A percentile compares a stretch with the other conserved stretches of the same genome.
Evolutionary conservation across 2,329 filamentous ascomycete species (phyloP).

Genomic region (Aspergillus fijiensis): DNA sequence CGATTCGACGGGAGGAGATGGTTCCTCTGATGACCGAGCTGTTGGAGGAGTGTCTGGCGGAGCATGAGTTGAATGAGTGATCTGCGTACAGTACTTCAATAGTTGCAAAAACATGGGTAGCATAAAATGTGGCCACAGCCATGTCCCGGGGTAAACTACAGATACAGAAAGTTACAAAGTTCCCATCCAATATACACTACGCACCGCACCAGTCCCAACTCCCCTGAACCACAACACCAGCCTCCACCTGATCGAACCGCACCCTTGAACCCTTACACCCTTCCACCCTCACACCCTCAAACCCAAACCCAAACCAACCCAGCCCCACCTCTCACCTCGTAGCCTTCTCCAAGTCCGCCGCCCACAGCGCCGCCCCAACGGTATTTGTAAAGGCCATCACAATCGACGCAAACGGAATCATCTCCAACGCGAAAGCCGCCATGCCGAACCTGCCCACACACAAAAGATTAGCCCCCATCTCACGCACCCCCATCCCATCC

Average conservation of each 20-base stretch:
- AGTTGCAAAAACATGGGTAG: too few species aligned
- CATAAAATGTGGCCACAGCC: too few species aligned
- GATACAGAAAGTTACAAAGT: too few species aligned
- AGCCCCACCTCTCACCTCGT: constrained; percentile 19
- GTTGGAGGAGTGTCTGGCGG: neutral
- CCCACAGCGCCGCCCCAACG: constrained; percentile 92
- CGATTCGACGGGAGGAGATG: neutral
- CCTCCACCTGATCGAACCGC: too few species aligned
- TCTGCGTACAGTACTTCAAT: too few species aligned
- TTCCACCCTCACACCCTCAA: neutral
- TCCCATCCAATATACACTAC: neutral
- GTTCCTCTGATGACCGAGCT: neutral
- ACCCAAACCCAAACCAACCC: neutral
- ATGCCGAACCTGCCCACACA: constrained; percentile 58
- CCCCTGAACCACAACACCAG: neutral
- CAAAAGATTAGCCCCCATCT: constrained; percentile 16
- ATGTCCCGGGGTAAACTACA: too few species aligned
- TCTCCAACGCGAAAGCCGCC: constrained; percentile 76
- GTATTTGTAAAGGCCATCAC: constrained; percentile 89
- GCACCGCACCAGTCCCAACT: neutral
- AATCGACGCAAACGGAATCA: constrained; percentile 78
- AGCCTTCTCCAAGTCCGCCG: constrained; percentile 72
- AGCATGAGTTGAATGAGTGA: neutral
- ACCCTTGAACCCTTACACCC: neutral
- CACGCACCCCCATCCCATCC: neutral